These are phyloP conservation scores for Globisporangium ultimum DNA, from an alignment of 352 stramenopile genomes.

Conservation along the genomic window DNA sequence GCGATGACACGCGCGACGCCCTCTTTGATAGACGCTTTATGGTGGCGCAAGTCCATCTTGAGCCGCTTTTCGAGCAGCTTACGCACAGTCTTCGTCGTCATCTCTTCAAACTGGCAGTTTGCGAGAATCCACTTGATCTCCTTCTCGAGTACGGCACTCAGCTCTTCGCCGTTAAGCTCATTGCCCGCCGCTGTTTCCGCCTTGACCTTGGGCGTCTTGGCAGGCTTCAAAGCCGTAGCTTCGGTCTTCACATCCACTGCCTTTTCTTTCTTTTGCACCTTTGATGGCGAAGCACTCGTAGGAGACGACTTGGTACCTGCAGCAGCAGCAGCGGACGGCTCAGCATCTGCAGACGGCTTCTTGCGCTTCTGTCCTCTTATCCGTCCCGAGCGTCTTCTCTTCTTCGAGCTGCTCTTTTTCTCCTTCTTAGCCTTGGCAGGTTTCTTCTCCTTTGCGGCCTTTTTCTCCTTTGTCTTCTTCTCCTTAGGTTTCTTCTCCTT, in stretches of 20 bases:
- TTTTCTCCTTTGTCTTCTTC: constrained; percentile 28
- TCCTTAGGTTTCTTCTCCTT: constrained; percentile 38
- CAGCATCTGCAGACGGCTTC: constrained; percentile 8
- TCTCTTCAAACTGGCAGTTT: constrained; percentile 77
- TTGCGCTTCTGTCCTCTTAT: constrained; percentile 28
- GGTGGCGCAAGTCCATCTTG: constrained; percentile 63
- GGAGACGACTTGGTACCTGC: neutral
- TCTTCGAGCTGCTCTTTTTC: constrained; percentile 30
- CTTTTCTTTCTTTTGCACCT: constrained; percentile 41
- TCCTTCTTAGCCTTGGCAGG: constrained; percentile 21
- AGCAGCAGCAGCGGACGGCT: neutral
- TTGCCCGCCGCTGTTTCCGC: neutral
- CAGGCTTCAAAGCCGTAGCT: constrained; percentile 1
- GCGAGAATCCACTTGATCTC: constrained; percentile 80
- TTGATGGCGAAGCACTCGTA: constrained; percentile 21
- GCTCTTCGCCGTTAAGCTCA: constrained; percentile 32
- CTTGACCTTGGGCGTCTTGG: constrained; percentile 1
- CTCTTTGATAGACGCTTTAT: constrained; percentile 75
- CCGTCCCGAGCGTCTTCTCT: constrained; percentile 7
- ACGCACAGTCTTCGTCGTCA: constrained; percentile 80
- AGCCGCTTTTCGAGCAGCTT: constrained; percentile 72
- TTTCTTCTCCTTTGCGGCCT: constrained; percentile 18
- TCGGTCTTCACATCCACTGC: constrained; percentile 35
- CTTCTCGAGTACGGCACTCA: constrained; percentile 61
- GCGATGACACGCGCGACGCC: constrained; percentile 73